Evolutionary conservation across 495 filamentous ascomycete species (phyloP), one percentile per base, ranked within the genome.

Genomic region (Hypoxylon fuscum): DNA sequence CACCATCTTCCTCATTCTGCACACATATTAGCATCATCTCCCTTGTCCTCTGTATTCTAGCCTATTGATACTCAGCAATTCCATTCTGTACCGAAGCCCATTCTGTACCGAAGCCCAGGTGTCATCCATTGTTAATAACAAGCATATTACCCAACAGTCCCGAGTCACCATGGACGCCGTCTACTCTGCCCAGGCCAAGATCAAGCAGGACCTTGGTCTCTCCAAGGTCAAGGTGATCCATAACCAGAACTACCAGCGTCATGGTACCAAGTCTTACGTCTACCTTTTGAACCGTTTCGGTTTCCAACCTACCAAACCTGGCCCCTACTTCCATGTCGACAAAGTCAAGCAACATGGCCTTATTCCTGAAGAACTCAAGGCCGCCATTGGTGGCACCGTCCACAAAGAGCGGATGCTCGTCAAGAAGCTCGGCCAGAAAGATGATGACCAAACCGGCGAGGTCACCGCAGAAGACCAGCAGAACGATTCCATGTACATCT

Each of bases 261-360:
- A 85, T 53, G 90, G 90, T 21, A 81, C 80, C 53, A 92, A 91
- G 77, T 89, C 88, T 29, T 92, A 92, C 70, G 86, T 88, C 58
- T 81, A 83, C 57, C 71, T 85, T 8, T 76, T 93, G 66, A 85
- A 85, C 69, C 90, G 90, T 71, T 93, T 86, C 65, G 77, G 82
- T 59, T 88, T 93, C 69, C 71, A 82, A 27, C 87, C 90, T 46
- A 92, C 90, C 50, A 79, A 84, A 67, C 79, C 82, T 0, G 89
- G 90, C 8, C 89, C 88, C 6, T 92, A 88, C 74, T 81, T 77
- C 49, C 77, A 79, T 59, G 71, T 72, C 27, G 77, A 77, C 37
- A 65, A 81, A 42, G 66, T 66, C 18, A 68, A 71, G 31, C 66
- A 75, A 51, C 70, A 65, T 12, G 72, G 72, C 31, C 47, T 77